Conservation (phyloP, 768 basidiomycete species). For the Trametes cinnabarina region DNA sequence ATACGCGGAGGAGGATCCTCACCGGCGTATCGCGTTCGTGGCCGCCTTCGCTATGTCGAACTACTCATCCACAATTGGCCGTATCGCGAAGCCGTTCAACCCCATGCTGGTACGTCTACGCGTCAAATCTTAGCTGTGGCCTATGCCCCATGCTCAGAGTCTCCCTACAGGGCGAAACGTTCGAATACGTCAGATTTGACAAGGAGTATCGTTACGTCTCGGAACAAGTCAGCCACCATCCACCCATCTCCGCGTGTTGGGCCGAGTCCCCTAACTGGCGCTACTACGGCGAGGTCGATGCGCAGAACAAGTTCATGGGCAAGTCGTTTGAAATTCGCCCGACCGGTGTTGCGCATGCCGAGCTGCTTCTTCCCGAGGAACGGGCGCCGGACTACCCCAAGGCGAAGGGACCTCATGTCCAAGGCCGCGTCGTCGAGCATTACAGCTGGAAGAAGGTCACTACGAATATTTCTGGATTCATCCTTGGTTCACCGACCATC, state of each 20-base stretch:
- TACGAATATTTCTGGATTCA: slow-evolving; percentile 88
- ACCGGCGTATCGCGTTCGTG: slow-evolving; percentile 85
- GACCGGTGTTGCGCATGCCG: slow-evolving; percentile 90
- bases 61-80: slow-evolving; percentile 93
- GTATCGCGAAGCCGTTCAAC: slow-evolving; percentile 97
- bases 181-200: slow-evolving; percentile 87
- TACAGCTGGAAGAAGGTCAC: slow-evolving; percentile 96
- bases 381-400: slow-evolving; percentile 63
- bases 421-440: slow-evolving; percentile 76
- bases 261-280: slow-evolving; percentile 87
- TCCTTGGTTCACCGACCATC: slow-evolving; percentile 69
- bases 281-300: slow-evolving; percentile 94
- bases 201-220: slow-evolving; percentile 90
- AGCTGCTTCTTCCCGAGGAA: slow-evolving; percentile 71
- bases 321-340: slow-evolving; percentile 96
- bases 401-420: slow-evolving; percentile 39
- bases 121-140: no score
- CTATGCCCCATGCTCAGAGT: background rate
- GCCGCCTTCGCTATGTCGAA: slow-evolving; percentile 98
- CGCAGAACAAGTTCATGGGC: slow-evolving; percentile 95
- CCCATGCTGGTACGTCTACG: slow-evolving; percentile 84
- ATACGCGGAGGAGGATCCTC: slow-evolving; percentile 68
- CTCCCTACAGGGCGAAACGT: slow-evolving; percentile 73
- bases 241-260: slow-evolving; percentile 95
- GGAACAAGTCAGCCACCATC: slow-evolving; percentile 97